Percentiles rank a stretch among this genome's conserved stretches.
phyloP scores from a whole-genome alignment of 768 basidiomycete species.

The Rhodotorula graminis region DNA sequence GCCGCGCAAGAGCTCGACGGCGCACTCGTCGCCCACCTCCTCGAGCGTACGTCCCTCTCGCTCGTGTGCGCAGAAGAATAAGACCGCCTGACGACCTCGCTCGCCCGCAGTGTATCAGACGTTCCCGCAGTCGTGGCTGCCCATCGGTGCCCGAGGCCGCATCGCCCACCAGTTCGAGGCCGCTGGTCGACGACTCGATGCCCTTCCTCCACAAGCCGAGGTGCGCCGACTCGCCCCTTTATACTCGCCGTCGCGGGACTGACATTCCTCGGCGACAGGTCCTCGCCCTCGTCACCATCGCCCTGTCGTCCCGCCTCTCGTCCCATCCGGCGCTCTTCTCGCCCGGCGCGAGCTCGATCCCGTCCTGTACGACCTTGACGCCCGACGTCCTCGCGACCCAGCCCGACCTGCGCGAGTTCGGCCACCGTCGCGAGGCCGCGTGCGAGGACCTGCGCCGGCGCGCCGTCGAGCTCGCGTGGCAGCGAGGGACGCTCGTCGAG shows the following conservation, averaged over 20 bases:
- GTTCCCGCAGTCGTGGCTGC: slow-evolving; percentile 33
- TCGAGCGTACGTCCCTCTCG: slow-evolving; percentile 14
- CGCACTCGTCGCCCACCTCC: slow-evolving; percentile 26
- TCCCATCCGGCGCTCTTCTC: slow-evolving; percentile 30
- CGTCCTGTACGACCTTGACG: slow-evolving; percentile 19
- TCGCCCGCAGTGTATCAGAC: slow-evolving; percentile 28
- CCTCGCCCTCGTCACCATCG: slow-evolving; percentile 35
- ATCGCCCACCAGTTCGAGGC: slow-evolving; percentile 26
- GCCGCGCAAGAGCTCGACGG: slow-evolving; percentile 19
- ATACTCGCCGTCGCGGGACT: too few relatives aligned
- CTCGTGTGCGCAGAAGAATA: too few relatives aligned
- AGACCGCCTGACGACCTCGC: too few relatives aligned
- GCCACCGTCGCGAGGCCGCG: slow-evolving; percentile 8
- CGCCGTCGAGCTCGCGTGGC: slow-evolving; percentile 31
- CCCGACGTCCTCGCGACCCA: slow-evolving; percentile 3
- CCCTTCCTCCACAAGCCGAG: neutral
- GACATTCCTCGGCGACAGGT: too few relatives aligned
- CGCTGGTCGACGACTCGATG: slow-evolving; percentile 10
- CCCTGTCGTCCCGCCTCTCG: slow-evolving; percentile 33
- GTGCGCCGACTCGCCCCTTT: too few relatives aligned
- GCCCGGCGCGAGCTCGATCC: neutral
- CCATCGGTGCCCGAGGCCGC: slow-evolving; percentile 10
- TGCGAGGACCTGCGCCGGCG: slow-evolving; percentile 18
- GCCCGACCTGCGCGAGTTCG: slow-evolving; percentile 31
- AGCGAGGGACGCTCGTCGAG: slow-evolving; percentile 29